phyloP scores from a whole-genome alignment of 352 stramenopile species.

The Pythium insidiosum region DNA sequence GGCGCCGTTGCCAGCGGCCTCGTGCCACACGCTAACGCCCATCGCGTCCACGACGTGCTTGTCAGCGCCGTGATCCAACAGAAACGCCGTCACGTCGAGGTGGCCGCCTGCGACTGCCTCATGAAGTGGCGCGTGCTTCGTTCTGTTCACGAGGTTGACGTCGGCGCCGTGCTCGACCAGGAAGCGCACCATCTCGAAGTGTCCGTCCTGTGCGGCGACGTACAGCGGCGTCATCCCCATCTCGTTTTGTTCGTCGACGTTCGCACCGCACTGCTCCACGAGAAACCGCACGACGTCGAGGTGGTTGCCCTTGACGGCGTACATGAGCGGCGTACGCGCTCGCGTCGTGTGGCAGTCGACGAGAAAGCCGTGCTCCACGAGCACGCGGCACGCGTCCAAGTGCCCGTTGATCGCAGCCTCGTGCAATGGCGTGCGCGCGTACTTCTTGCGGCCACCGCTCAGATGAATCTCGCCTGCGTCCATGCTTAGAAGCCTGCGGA shows the following conservation, averaged over 20 bases:
- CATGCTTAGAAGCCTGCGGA: constrained; percentile 29
- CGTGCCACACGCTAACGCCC: constrained; percentile 76
- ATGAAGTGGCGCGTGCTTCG: constrained; percentile 51
- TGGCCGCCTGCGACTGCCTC: constrained; percentile 56
- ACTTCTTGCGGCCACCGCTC: constrained; percentile 48
- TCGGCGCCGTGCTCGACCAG: constrained; percentile 39
- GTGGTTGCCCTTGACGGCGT: constrained; percentile 58
- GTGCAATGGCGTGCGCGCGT: constrained; percentile 63
- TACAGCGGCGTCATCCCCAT: constrained; percentile 75
- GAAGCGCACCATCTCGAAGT: constrained; percentile 33
- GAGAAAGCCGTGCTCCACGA: constrained; percentile 50
- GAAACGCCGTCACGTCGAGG: constrained; percentile 27
- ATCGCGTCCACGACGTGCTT: constrained; percentile 65
- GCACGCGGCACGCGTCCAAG: constrained; percentile 30
- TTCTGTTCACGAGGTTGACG: constrained; percentile 58
- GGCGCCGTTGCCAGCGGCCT: constrained; percentile 53
- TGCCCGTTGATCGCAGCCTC: constrained; percentile 65
- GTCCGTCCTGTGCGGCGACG: constrained; percentile 47
- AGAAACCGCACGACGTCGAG: constrained; percentile 37
- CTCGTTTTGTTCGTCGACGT: constrained; percentile 72
- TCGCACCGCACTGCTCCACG: constrained; percentile 30
- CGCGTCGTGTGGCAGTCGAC: constrained; percentile 77
- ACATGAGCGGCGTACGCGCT: constrained; percentile 68
- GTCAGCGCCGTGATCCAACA: constrained; percentile 52
- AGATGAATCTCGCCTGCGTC: constrained; percentile 56